Conservation (phyloP, 129 eudicot species). For the Pulicaria dysenterica region DNA sequence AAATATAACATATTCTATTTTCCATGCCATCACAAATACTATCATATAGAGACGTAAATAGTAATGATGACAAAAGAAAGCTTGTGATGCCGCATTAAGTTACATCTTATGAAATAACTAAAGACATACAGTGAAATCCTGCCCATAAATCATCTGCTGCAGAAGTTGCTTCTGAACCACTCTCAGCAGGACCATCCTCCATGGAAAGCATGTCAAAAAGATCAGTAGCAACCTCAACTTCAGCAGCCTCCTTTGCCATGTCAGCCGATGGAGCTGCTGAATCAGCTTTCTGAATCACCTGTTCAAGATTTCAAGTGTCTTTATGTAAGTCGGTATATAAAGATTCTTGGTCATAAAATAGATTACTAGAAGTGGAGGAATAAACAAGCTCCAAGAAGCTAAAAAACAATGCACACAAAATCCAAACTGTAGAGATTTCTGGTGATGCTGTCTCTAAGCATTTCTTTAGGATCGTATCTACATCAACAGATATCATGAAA, state of each 20-base stretch:
- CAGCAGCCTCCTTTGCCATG: slow-evolving; percentile 46
- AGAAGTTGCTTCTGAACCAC: slow-evolving; percentile 50
- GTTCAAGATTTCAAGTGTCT: slow-evolving; percentile 33
- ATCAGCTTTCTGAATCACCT: slow-evolving; percentile 55
- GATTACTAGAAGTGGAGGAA: background rate
- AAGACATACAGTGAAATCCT: slow-evolving; percentile 78
- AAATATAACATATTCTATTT: slow-evolving; percentile 15
- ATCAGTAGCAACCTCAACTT: slow-evolving; percentile 77
- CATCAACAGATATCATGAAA: background rate
- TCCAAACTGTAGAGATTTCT: background rate
- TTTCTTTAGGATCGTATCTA: background rate
- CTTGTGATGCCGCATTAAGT: background rate
- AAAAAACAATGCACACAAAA: background rate
- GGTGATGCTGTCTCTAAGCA: background rate
- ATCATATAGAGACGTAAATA: background rate
- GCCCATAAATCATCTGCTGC: slow-evolving; percentile 90
- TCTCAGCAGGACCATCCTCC: slow-evolving; percentile 62
- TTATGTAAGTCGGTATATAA: slow-evolving; percentile 14
- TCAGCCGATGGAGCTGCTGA: slow-evolving; percentile 43
- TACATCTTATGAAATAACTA: background rate
- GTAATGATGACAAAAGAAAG: background rate
- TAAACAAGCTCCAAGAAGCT: no score
- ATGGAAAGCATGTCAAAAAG: slow-evolving; percentile 87
- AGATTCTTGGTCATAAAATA: slow-evolving; percentile 1
- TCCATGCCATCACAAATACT: background rate